These are phyloP conservation scores for Flueggea neowawraea DNA, from an alignment of 441 rosid genomes.

Conservation along the genomic window DNA sequence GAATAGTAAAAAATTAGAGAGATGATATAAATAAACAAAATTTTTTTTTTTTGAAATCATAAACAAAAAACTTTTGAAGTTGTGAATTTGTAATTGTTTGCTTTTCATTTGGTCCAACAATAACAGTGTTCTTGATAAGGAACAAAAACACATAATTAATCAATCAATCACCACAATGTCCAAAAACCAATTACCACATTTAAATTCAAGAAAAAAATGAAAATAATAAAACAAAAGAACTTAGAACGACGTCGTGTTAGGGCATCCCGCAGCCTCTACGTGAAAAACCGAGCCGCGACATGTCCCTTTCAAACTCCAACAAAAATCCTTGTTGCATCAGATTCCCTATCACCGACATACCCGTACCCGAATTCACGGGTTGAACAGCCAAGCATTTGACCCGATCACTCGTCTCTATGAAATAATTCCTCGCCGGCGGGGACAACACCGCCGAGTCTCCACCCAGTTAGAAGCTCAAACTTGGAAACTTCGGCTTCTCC, in stretches of 20 bases:
- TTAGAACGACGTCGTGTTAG: conserved; percentile 15
- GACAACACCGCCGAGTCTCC: conserved; percentile 41
- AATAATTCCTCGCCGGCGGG: conserved; percentile 81
- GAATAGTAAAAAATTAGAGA: too few relatives aligned
- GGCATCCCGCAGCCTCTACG: conserved; percentile 59
- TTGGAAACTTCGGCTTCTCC: conserved; percentile 40
- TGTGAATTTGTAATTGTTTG: too few relatives aligned
- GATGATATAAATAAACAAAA: too few relatives aligned
- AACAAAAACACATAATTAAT: too few relatives aligned
- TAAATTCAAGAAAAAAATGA: not conserved
- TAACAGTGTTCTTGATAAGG: too few relatives aligned
- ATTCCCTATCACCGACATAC: conserved; percentile 78
- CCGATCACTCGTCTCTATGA: conserved; percentile 49
- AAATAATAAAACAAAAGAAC: not conserved
- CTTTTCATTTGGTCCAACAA: too few relatives aligned
- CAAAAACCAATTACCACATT: not conserved
- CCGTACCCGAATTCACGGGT: conserved; percentile 32
- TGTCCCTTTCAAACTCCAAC: conserved; percentile 67
- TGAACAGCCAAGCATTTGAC: conserved; percentile 68
- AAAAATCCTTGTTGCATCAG: conserved; percentile 92
- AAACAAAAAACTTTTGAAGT: too few relatives aligned
- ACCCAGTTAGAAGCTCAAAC: conserved; percentile 42
- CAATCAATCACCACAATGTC: not conserved
- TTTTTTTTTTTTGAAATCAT: too few relatives aligned
- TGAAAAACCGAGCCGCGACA: conserved; percentile 71